Evolutionary conservation across 1,139 yeast genomes (phyloP).

Genomic region (Sugiyamaella grinbergsii): DNA sequence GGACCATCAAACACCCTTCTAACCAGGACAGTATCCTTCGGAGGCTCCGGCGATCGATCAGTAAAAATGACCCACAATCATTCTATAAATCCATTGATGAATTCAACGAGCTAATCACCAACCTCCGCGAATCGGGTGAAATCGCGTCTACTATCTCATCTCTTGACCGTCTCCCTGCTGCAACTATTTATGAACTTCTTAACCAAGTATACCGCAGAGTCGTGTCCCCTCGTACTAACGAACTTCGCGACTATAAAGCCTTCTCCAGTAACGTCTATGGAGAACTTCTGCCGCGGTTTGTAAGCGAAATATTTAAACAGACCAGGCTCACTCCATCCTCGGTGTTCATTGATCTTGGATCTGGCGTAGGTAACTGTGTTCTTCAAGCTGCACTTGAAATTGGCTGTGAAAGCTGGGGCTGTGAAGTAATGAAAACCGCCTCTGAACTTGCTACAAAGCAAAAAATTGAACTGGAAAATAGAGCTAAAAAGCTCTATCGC

Average conservation of each 20-base stretch:
- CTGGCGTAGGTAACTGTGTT: constrained; percentile 92
- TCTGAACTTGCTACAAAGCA: constrained; percentile 68
- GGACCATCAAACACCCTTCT: constrained; percentile 46
- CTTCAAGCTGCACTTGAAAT: constrained; percentile 86
- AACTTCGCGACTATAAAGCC: constrained; percentile 72
- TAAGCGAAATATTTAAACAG: constrained; percentile 66
- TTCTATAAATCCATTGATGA: constrained; percentile 45
- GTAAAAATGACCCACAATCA: constrained; percentile 40
- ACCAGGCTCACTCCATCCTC: constrained; percentile 57
- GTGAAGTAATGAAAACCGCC: constrained; percentile 86
- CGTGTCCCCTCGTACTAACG: constrained; percentile 71
- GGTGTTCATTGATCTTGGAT: constrained; percentile 80
- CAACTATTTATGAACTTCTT: constrained; percentile 53
- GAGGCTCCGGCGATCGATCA: constrained; percentile 48
- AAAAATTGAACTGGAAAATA: constrained; percentile 55
- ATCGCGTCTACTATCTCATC: constrained; percentile 43
- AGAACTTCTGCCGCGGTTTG: constrained; percentile 77
- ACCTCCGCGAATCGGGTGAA: constrained; percentile 42
- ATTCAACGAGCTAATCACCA: constrained; percentile 46
- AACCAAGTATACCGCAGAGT: constrained; percentile 73
- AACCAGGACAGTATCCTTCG: constrained; percentile 50
- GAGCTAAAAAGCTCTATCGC: constrained; percentile 64
- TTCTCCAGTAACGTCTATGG: constrained; percentile 93
- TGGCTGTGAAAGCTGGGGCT: constrained; percentile 85
- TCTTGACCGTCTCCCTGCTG: constrained; percentile 53